A percentile compares a stretch with the other conserved stretches of the same genome.
Evolutionary conservation across 2,329 filamentous ascomycete genomes (phyloP).

Genomic region (Fusarium sp.): DNA sequence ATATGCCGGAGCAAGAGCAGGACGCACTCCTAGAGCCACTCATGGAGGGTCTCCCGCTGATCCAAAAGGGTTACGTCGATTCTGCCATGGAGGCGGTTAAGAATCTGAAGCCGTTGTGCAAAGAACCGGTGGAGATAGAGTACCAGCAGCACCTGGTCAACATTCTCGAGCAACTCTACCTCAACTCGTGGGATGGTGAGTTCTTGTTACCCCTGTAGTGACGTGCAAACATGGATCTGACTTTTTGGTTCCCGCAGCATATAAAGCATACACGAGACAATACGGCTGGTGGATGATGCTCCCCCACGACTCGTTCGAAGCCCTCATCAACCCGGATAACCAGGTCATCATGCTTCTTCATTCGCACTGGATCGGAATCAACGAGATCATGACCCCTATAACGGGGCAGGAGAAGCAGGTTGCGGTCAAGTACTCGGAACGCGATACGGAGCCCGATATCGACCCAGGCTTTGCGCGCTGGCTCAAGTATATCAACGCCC

Average conservation of each 20-base stretch:
- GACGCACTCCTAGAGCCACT: slow-evolving; percentile 54
- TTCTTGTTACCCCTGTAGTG: not conserved
- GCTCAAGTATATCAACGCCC: slow-evolving; percentile 59
- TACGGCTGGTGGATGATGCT: slow-evolving; percentile 67
- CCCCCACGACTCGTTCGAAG: slow-evolving; percentile 60
- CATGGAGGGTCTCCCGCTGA: slow-evolving; percentile 56
- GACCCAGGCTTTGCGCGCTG: slow-evolving; percentile 58
- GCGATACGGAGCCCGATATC: slow-evolving; percentile 35
- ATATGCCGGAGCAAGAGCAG: slow-evolving; percentile 54
- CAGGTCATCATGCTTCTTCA: slow-evolving; percentile 58
- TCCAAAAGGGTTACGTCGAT: slow-evolving; percentile 56
- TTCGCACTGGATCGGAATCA: slow-evolving; percentile 62
- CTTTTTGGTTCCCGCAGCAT: slow-evolving; percentile 49
- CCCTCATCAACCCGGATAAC: slow-evolving; percentile 57
- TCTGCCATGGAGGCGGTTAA: slow-evolving; percentile 55
- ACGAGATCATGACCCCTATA: slow-evolving; percentile 62
- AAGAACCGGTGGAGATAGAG: slow-evolving; percentile 53
- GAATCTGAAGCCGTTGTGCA: slow-evolving; percentile 55
- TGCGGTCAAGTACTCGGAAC: slow-evolving; percentile 39
- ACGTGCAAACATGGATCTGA: slow-evolving; percentile 3
- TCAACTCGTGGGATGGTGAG: slow-evolving; percentile 62
- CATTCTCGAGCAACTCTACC: slow-evolving; percentile 60
- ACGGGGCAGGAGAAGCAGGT: slow-evolving; percentile 52
- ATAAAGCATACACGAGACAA: slow-evolving; percentile 58
- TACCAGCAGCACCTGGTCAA: slow-evolving; percentile 56